Evolutionary conservation across 1,284 basidiomycete genomes (phyloP).

Genomic region (Rhodotorula sp.): DNA sequence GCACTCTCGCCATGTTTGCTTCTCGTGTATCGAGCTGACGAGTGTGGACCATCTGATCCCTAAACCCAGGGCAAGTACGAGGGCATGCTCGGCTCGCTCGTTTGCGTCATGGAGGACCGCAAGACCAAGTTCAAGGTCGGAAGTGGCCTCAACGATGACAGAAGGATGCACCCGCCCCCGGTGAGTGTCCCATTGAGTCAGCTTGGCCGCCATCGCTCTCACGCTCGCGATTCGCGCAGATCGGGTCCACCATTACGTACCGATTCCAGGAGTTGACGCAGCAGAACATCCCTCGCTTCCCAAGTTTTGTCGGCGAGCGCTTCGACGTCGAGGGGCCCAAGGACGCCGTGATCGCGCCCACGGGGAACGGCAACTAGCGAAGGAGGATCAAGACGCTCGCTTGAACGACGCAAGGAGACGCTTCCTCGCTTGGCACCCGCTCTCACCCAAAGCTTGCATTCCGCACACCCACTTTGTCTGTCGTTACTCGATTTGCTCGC

Average conservation of each 20-base stretch:
- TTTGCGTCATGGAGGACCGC: constrained; percentile 64
- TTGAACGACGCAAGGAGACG: too few relatives aligned
- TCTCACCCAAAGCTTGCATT: too few relatives aligned
- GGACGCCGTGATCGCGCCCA: constrained; percentile 55
- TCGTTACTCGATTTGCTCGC: too few relatives aligned
- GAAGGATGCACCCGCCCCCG: constrained; percentile 23
- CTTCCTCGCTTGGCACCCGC: too few relatives aligned
- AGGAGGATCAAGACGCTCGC: too few relatives aligned
- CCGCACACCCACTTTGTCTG: too few relatives aligned
- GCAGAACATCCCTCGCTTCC: constrained; percentile 58
- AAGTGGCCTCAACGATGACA: constrained; percentile 53
- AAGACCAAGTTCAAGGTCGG: constrained; percentile 60
- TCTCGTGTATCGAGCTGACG: background rate
- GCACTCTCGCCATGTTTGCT: background rate
- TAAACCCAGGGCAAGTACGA: constrained; percentile 53
- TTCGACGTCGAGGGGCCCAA: constrained; percentile 59
- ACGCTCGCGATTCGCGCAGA: constrained; percentile 45
- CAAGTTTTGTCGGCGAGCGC: constrained; percentile 61
- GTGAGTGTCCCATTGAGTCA: constrained; percentile 17
- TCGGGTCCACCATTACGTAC: constrained; percentile 63
- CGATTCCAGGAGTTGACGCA: constrained; percentile 65
- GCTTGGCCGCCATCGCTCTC: background rate
- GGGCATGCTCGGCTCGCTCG: constrained; percentile 59
- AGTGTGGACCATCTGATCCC: background rate
- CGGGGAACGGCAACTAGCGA: too few relatives aligned